Evolutionary conservation across 2,329 filamentous ascomycete genomes (phyloP), one percentile per base, ranked within the genome.

Genomic region (Bipolaris cookei): DNA sequence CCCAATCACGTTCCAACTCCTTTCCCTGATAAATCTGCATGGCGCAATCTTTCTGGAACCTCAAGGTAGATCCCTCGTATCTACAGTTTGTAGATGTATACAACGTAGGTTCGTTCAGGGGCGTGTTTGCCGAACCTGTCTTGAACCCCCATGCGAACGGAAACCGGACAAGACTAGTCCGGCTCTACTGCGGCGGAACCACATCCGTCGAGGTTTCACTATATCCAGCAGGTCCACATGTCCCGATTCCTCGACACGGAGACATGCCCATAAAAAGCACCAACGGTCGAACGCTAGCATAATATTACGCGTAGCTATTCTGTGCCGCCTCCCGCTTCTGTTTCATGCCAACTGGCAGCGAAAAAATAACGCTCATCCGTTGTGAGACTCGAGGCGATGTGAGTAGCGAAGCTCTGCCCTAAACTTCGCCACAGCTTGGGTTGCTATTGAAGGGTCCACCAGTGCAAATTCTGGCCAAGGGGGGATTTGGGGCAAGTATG

Each of bases 101-200:
- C 42, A 43, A 10, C 37, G 11, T 20, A 30, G 16, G 3, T 32
- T 43, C 32, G 25, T 28, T 35, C 48, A 32, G 18, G 14, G 20
- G 20, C 5, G n/a, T 25, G 18, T 34, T 7, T 23, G 32, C 23
- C 14, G 51, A 38, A 18, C 21, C 43, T 34, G 52, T n/a, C 21
- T 14, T 21, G 32, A 53, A 39, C 16, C 28, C 21, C 8, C 38
- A 21, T 28, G 32, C 38, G 46, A 41, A 49, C 21, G 37, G 28
- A 7, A 38, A 38, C 20, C 21, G 8, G 41, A 14, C 14, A 30
- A 38, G n/a, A 38, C 34, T 37, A n/a, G 13, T 4, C 43, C 52
- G 46, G 52, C 32, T 16, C 52, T 51, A 51, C 52, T 38, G 5
- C 52, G 52, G 52, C 16, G 3, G 11, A 25, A 48, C 45, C 14